These are phyloP conservation scores for Favolaschia claudopus DNA, from an alignment of 768 basidiomycete genomes.

Conservation along the genomic window DNA sequence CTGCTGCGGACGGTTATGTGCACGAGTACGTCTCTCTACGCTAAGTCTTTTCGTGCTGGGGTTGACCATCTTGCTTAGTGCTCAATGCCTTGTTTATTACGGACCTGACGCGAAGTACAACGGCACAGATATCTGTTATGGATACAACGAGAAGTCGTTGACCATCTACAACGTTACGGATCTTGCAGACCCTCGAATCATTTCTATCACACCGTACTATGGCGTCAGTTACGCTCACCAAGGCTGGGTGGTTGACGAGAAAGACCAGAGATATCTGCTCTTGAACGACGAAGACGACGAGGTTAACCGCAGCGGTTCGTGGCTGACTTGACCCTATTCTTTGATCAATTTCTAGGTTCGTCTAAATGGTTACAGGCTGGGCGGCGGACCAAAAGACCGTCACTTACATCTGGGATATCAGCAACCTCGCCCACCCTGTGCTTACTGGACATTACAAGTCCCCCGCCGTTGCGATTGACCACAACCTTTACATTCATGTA, in stretches of 20 bases:
- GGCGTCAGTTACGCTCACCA: conserved; percentile 42
- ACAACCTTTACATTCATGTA: conserved; percentile 36
- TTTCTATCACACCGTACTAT: conserved; percentile 38
- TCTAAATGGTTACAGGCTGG: conserved; percentile 6
- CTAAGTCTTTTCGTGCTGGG: neutral
- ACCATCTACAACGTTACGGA: conserved; percentile 39
- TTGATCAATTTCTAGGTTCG: neutral
- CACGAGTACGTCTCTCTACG: conserved; percentile 28
- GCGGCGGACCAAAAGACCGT: conserved; percentile 33
- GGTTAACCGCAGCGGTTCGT: conserved; percentile 16
- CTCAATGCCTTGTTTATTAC: conserved; percentile 39
- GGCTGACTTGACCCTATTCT: neutral
- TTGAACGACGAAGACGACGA: conserved; percentile 41
- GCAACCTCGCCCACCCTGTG: conserved; percentile 32
- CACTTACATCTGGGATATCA: conserved; percentile 43
- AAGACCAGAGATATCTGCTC: conserved; percentile 36
- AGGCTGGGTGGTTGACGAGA: conserved; percentile 40
- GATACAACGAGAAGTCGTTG: conserved; percentile 41
- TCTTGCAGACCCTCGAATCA: conserved; percentile 29
- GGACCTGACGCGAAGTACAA: conserved; percentile 38
- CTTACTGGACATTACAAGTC: conserved; percentile 38
- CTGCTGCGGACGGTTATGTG: conserved; percentile 38
- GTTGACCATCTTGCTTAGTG: conserved; percentile 8
- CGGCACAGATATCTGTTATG: conserved; percentile 39
- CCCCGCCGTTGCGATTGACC: conserved; percentile 35